Conservation (phyloP, 2,329 filamentous ascomycete species). For the Fusarium bulbicola region DNA sequence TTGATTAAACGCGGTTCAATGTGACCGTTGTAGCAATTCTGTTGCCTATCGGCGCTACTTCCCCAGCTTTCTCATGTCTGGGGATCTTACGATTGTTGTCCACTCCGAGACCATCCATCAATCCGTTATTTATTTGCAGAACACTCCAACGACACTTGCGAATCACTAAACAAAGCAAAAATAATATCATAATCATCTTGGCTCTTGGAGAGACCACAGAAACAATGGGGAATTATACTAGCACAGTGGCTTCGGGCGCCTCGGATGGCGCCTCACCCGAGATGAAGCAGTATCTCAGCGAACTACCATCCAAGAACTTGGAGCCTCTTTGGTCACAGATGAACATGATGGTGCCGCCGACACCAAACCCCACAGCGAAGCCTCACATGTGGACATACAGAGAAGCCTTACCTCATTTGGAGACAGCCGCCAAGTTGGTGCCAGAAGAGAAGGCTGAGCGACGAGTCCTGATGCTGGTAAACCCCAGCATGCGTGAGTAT, state of each 20-base stretch:
- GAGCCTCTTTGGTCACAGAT: slow-evolving; percentile 61
- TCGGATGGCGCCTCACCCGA: slow-evolving; percentile 29
- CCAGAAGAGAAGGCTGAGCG: slow-evolving; percentile 54
- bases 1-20: background rate
- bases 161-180: background rate
- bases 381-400: slow-evolving; percentile 53
- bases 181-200: too few relatives aligned
- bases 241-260: background rate
- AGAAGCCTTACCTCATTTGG: slow-evolving; percentile 47
- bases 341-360: slow-evolving; percentile 56
- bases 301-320: slow-evolving; percentile 44
- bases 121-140: background rate
- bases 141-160: background rate
- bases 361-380: slow-evolving; percentile 54
- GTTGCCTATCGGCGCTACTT: background rate
- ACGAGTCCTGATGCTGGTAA: slow-evolving; percentile 54
- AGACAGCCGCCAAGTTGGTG: slow-evolving; percentile 48
- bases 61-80: background rate
- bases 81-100: background rate
- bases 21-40: background rate
- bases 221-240: slow-evolving; percentile 25
- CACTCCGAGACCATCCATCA: background rate
- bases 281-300: slow-evolving; percentile 43
- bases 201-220: background rate
- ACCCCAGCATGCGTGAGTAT: slow-evolving; percentile 58